Evolutionary conservation across 345 rosid species (phyloP), one percentile per base, ranked within the genome.

Genomic region (Sonneratia caseolaris): DNA sequence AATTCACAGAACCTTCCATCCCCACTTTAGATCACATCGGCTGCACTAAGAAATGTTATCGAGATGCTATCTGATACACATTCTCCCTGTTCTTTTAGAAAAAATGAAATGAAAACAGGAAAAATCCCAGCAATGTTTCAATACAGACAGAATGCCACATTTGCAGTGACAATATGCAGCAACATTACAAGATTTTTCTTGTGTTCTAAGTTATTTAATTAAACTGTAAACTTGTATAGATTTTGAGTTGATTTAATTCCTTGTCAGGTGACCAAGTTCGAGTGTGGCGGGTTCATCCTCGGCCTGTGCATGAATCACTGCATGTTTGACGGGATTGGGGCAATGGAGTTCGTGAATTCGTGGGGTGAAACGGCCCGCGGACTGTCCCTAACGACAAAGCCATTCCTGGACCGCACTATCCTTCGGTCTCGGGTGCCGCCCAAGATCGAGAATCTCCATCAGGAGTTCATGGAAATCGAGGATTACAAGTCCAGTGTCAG

Each of bases 341-440:
- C 96, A 1, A 90, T 90, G 96, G 96, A 90, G 69, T 90, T 90
- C 72, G 96, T 90, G 51, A 90, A 86, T 74, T 85, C 93, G 36
- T 90, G 96, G 93, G 93, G 90, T 48, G 90, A 90, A 81, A 81
- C 81, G 37, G 93, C 96, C 70, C 80, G 96, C 80, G 90, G 96
- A 66, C 59, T 86, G 73, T 85, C 90, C 24, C 76, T 86, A 42
- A 57, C 84, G 38, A 73, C 81, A 68, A 86, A 85, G 55, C 93
- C 96, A 4, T 86, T 86, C 77, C 59, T 79, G 9, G 91, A 90
- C 80, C 69, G 93, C 71, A 76, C 81, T 68, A 79, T 88, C 56
- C 87, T 90, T 57, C 81, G 67, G 71, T 81, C 88, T 49, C 73
- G 93, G 71, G 81, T 65, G 84, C 86, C 90, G 2, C 86, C 93